Evolutionary conservation across 2,329 filamentous ascomycete genomes (phyloP), one percentile per base, ranked within the genome.

Genomic region (Arthrobotrys iridis): DNA sequence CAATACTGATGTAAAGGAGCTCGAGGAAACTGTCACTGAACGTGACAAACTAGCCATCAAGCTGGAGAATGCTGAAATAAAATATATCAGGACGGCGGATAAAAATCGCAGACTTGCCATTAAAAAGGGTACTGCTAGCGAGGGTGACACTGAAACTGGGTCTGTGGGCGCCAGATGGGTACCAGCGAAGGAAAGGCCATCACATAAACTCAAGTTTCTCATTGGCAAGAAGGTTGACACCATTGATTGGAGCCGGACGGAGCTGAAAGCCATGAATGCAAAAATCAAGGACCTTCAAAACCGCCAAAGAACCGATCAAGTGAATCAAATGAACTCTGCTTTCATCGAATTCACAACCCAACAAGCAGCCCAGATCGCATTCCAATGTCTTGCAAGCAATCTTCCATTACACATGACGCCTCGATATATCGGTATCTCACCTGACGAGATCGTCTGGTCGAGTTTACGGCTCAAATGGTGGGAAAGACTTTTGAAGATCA

Each of bases 141-240:
- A 81, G 18, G 77, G 79, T 2, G 82, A 84, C 10, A 82, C 84
- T 58, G 81, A 81, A 79, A 84, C 85, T 6, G 90, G 90, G 77
- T 86, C 86, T 68, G 84, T 92, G 37, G 91, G 92, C 10, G 88
- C 89, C 11, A 90, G 89, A 77, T 96, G 91, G 89, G 84, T 97
- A 40, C 86, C 88, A 13, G 84, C 85, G 7, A 90, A 92, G 82
- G 86, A 93, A 79, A 88, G 93, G 45, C 93, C 93, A 0, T 89
- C 90, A 0, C 93, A 97, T 81, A 88, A 88, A 33, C 84, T 90
- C 65, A 91, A 90, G 81, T 85, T 86, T 4, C 82, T 95, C 20
- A 87, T 93, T 78, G 91, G 93, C 78, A 90, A 93, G 81, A 95
- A 96, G 82, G 93, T 97, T 13, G 95, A 99, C 83, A 95, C 93